Base-by-base conservation (phyloP, 345 rosid species). In the Brassica rapa region DNA sequence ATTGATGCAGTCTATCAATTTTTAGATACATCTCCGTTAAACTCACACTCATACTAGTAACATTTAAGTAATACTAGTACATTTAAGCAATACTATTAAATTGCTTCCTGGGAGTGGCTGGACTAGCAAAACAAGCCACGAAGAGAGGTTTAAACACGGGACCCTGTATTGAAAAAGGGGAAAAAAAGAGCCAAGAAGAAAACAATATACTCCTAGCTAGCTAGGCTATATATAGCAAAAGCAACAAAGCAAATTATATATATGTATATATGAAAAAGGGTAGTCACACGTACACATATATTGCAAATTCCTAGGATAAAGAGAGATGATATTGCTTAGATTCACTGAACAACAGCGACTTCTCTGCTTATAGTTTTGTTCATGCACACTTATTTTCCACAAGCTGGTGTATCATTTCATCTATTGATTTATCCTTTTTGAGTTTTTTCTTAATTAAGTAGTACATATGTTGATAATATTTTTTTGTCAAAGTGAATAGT, bases 301-400 rank as follows among this genome's bases (percentile, higher is more conserved):
- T 8, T 25, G 49, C 64, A 51, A 61, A 14, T 1, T 12, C 51
- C 25, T 30, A 68, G 24, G 27, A 59, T 43, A 65, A 64, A 65
- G 33, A 51, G 2, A 65, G 10, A 32, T 49, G 4, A 56, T 24
- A 55, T 56, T 68, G 35, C 19, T 69, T 43, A 76, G 37, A 60
- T 76, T 76, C 74, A 76, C 37, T 68, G 68, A 76, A 43, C 43
- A 2, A 27, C 4, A 61, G 2, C 24, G 32, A 67, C 24, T 57
- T 16, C 56, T 66, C 0, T 39, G 61, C 14, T 66, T 3, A 24
- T 64, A 3, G 71, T 66, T 37, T 21, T 66, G 55, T 66, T 66
- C 55, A 37, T 10, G 41, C 46, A 43, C 67, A 46, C 60, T 57
- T 67, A 59, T 15, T 41, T 67, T 68, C 67, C 43, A 57, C 43